These are phyloP conservation scores for Microcyclospora tardicrescens DNA, from an alignment of 2,329 filamentous ascomycete species.

Conservation along the genomic window DNA sequence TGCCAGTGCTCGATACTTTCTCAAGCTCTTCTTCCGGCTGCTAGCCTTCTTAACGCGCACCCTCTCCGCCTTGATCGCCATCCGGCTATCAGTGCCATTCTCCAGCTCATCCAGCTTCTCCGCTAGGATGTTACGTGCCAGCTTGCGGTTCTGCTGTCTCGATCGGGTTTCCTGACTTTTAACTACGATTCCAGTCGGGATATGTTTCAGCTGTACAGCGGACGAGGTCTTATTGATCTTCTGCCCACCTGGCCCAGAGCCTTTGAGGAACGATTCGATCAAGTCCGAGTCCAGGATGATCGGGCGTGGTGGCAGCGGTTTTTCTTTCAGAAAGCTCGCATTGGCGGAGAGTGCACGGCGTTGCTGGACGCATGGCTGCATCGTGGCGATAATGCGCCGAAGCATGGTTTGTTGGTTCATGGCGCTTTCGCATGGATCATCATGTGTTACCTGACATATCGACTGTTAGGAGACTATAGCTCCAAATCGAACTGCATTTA, in stretches of 20 bases:
- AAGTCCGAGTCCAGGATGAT: conserved; percentile 67
- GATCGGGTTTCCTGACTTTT: conserved; percentile 90
- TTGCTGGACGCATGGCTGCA: no score
- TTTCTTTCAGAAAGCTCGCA: conserved; percentile 23
- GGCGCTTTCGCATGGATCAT: no score
- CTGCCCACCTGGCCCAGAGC: conserved; percentile 83
- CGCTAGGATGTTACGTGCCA: conserved; percentile 65
- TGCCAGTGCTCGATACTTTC: conserved; percentile 59
- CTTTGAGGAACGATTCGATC: conserved; percentile 76
- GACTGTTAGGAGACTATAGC: no score
- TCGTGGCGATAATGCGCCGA: no score
- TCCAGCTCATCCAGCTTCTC: conserved; percentile 61
- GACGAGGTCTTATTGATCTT: conserved; percentile 99
- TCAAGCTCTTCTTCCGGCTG: conserved; percentile 64
- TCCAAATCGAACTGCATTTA: no score
- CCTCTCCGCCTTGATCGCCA: conserved; percentile 48
- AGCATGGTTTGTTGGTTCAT: no score
- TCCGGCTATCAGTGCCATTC: conserved; percentile 57
- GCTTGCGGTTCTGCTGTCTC: conserved; percentile 72
- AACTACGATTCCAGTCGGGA: conserved; percentile 80
- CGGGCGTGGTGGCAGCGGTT: conserved; percentile 63
- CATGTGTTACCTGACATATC: no score
- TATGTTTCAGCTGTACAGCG: conserved; percentile 82
- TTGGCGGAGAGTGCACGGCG: not conserved
- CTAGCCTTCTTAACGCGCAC: conserved; percentile 62